A percentile compares a stretch with the other conserved stretches of the same genome.
These are phyloP conservation scores for Odontarrhena argentea DNA, from an alignment of 345 rosid species.

Conservation along the genomic window DNA sequence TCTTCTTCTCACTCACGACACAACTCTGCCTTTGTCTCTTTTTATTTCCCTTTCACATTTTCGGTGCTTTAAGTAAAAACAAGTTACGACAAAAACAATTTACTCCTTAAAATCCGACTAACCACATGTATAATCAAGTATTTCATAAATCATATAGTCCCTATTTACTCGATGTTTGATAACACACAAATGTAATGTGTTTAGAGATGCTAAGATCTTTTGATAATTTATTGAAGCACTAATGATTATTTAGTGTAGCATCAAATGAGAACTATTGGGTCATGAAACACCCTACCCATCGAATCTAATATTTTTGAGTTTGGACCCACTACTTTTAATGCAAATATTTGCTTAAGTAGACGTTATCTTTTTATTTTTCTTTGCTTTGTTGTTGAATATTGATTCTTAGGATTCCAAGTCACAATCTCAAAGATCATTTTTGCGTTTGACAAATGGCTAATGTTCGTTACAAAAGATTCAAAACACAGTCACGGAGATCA, in stretches of 20 bases:
- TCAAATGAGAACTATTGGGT: constrained; percentile 12
- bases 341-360: constrained; percentile 21
- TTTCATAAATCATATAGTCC: neutral
- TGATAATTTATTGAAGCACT: neutral
- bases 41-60: constrained; percentile 24
- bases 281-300: constrained; percentile 11
- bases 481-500: neutral
- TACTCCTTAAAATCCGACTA: constrained; percentile 12
- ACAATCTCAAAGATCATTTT: constrained; percentile 28
- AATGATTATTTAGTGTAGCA: neutral
- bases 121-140: neutral
- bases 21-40: constrained; percentile 16
- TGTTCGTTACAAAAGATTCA: constrained; percentile 15
- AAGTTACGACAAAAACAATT: neutral
- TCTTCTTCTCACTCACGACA: constrained; percentile 33
- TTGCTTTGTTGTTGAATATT: constrained; percentile 11
- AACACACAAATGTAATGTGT: neutral
- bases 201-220: constrained; percentile 12
- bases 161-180: neutral
- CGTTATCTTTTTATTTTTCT: constrained; percentile 2
- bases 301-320: constrained; percentile 25
- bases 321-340: constrained; percentile 33
- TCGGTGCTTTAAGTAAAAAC: constrained; percentile 26
- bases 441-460: constrained; percentile 16
- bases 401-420: constrained; percentile 26